A percentile compares a stretch with the other conserved stretches of the same genome.
phyloP scores from a whole-genome alignment of 1,284 basidiomycete genomes.

The Ustilago curta region DNA sequence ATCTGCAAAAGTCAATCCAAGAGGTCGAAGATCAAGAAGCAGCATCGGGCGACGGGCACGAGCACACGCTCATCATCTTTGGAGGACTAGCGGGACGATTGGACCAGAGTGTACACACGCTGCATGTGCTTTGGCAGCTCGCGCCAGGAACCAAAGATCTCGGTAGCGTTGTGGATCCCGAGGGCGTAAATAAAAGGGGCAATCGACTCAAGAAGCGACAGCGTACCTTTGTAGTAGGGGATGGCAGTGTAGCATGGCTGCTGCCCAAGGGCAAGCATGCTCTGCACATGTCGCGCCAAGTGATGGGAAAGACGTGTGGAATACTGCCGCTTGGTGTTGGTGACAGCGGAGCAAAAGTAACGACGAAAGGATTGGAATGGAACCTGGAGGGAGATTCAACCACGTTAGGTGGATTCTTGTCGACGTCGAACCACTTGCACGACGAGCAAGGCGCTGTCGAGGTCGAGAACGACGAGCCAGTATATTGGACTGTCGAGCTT shows the following conservation, averaged over 20 bases:
- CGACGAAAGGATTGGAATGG: conserved; percentile 89
- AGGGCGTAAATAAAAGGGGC: conserved; percentile 17
- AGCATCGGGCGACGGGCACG: conserved; percentile 67
- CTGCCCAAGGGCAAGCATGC: conserved; percentile 81
- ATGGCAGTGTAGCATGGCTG: conserved; percentile 90
- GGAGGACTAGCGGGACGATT: conserved; percentile 90
- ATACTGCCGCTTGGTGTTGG: conserved; percentile 83
- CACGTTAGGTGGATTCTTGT: conserved; percentile 72
- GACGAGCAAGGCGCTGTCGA: conserved; percentile 73
- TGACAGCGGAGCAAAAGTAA: conserved; percentile 76
- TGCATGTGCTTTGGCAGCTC: conserved; percentile 86
- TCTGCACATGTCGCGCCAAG: conserved; percentile 79
- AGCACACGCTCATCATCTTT: conserved; percentile 76
- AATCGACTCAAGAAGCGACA: conserved; percentile 72
- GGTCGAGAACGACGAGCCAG: conserved; percentile 81
- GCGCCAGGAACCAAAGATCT: conserved; percentile 69
- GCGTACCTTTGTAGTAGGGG: conserved; percentile 81
- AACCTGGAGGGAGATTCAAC: conserved; percentile 73
- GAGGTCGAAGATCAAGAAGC: conserved; percentile 74
- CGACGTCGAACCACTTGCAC: conserved; percentile 87
- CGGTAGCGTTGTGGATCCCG: conserved; percentile 48
- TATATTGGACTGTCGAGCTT: conserved; percentile 87
- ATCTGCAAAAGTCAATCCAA: conserved; percentile 89
- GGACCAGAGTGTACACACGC: conserved; percentile 92
- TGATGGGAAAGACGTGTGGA: conserved; percentile 89